phyloP scores from a whole-genome alignment of 176 grass and related monocot species.

The Zizania latifolia region DNA sequence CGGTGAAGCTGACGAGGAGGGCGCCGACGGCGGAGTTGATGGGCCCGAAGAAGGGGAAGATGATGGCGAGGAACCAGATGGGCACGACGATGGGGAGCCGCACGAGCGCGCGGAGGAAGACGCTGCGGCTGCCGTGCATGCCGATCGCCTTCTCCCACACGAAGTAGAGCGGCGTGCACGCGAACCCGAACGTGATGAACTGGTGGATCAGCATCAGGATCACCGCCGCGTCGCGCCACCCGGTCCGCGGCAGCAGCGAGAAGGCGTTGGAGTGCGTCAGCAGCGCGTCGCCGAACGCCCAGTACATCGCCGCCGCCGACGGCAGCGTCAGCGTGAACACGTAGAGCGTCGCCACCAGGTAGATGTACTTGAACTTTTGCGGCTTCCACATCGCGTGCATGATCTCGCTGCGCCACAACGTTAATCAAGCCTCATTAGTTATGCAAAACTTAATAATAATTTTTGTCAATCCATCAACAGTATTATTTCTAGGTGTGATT shows the following conservation, averaged over 20 bases:
- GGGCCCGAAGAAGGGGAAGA: slow-evolving; percentile 62
- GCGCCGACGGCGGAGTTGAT: slow-evolving; percentile 62
- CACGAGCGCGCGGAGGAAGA: slow-evolving; percentile 22
- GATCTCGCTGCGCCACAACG: slow-evolving; percentile 42
- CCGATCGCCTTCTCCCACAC: slow-evolving; percentile 75
- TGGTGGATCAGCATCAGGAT: slow-evolving; percentile 78
- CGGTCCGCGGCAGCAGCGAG: slow-evolving; percentile 43
- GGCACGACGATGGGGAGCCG: slow-evolving; percentile 47
- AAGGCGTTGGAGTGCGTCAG: slow-evolving; percentile 70
- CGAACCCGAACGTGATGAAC: slow-evolving; percentile 89
- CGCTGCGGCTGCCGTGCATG: slow-evolving; percentile 41
- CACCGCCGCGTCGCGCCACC: slow-evolving; percentile 60
- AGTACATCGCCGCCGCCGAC: slow-evolving; percentile 60
- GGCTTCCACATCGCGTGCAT: slow-evolving; percentile 89
- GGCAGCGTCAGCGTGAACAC: slow-evolving; percentile 74
- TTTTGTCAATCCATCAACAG: too few relatives aligned
- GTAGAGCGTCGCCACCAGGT: slow-evolving; percentile 64
- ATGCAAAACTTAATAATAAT: too few relatives aligned
- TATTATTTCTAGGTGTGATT: too few relatives aligned
- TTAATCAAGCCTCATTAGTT: too few relatives aligned
- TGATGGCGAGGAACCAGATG: slow-evolving; percentile 59
- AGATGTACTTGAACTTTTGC: slow-evolving; percentile 76
- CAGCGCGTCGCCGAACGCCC: slow-evolving; percentile 68
- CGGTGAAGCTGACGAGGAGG: slow-evolving; percentile 62
- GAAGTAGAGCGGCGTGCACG: slow-evolving; percentile 82